Evolutionary conservation across 352 stramenopile species (phyloP), one percentile per base, ranked within the genome.

Genomic region (Globisporangium barbulae): DNA sequence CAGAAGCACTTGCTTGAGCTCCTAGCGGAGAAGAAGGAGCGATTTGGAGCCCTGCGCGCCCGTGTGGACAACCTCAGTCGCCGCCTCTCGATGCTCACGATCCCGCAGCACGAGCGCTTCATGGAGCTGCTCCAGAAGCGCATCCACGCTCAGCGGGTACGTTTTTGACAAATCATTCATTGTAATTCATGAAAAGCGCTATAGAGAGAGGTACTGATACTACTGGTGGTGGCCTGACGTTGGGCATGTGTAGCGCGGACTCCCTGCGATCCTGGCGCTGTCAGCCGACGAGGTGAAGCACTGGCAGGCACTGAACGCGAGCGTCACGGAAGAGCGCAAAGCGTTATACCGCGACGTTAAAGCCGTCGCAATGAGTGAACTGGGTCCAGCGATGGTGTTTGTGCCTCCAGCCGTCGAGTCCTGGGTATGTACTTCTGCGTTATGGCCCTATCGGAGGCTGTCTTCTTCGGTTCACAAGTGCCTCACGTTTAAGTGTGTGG

Each of bases 191-290:
- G 8, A 37, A 37, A 3, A 37, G 31, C 8, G 25, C 31, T 37
- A 37, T 37, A 37, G 31, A 37, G 31, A 2, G 3, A 30, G 63
- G 57, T 35, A 48, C 37, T 62, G 7, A 61, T 45, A 21, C 8
- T 39, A 7, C 1, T 25, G 5, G 9, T 25, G 35, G 25, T 28
- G 25, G 25, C 25, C 25, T 44, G 13, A 22, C 7, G 12, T 49
- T 35, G 44, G 53, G 4, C 15, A n/a, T 55, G 8, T 10, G 8
- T 33, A 92, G 83, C 69, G 64, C 0, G 83, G 81, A n/a, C 63
- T 93, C 13, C 81, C 79, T 1, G 70, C 69, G 25, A 69, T 90
- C 31, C 63, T 93, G 10, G 81, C 81, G 53, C 66, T 91, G 13
- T 75, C 72, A 3, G 3, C 68, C 12, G 65, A 84, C 4, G 81